phyloP scores from a whole-genome alignment of 2,329 filamentous ascomycete genomes.

The Paracoccidioides brasiliensis region DNA sequence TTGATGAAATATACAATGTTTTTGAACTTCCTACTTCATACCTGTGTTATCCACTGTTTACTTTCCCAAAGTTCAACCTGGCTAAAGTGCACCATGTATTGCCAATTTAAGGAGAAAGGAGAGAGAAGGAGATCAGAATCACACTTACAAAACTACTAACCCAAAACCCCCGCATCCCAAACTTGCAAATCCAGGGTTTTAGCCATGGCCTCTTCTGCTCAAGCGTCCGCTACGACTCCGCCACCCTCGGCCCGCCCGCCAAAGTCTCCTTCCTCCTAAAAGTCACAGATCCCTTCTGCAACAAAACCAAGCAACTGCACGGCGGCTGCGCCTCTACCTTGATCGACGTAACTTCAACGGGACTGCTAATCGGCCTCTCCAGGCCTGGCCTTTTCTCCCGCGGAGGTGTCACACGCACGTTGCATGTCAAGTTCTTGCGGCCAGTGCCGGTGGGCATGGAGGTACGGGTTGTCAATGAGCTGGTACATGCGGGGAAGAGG shows the following conservation, averaged over 20 bases:
- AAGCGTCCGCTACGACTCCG: conserved; percentile 27
- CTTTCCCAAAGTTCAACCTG: too few relatives aligned
- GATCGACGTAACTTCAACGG: conserved; percentile 53
- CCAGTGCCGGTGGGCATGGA: conserved; percentile 43
- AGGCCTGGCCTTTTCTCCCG: conserved; percentile 48
- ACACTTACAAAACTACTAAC: not conserved
- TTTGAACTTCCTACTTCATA: not conserved
- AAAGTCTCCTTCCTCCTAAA: conserved; percentile 23
- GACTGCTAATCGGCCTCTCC: conserved; percentile 44
- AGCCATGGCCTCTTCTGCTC: conserved; percentile 17
- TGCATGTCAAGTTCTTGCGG: conserved; percentile 55
- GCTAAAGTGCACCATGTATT: not conserved
- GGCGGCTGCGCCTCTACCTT: conserved; percentile 62
- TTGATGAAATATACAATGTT: not conserved
- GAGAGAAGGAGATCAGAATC: not conserved
- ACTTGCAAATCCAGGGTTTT: conserved; percentile 17
- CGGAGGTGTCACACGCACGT: conserved; percentile 51
- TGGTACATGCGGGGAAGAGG: conserved; percentile 45
- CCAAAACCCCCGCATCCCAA: not conserved
- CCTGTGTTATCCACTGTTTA: not conserved
- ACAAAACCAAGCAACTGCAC: conserved; percentile 80
- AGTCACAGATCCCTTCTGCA: conserved; percentile 83
- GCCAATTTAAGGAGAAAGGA: not conserved
- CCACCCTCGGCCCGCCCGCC: conserved; percentile 21
- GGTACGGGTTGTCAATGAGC: conserved; percentile 43